Percentiles rank a stretch among this genome's conserved stretches.
phyloP scores from a whole-genome alignment of 202 grass and related monocot species.

The Dendrocalamus latiflorus region DNA sequence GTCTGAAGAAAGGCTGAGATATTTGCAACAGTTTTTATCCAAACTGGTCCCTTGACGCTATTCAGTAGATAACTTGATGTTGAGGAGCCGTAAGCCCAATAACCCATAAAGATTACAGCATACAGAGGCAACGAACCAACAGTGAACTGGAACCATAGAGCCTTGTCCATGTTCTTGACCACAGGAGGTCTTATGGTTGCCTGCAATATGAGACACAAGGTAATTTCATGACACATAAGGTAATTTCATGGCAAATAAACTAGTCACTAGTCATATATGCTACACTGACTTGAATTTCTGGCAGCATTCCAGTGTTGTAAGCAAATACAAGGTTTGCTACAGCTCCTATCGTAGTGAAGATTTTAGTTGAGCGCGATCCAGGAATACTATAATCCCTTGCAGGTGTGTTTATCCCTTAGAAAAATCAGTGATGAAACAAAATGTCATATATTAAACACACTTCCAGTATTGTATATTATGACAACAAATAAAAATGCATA shows the following conservation, averaged over 20 bases:
- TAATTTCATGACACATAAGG: no score
- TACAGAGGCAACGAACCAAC: constrained; percentile 69
- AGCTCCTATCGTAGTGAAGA: constrained; percentile 89
- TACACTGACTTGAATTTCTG: constrained; percentile 78
- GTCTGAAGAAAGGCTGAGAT: constrained; percentile 78
- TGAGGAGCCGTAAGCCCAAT: constrained; percentile 88
- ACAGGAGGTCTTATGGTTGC: constrained; percentile 85
- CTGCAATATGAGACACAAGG: constrained; percentile 34
- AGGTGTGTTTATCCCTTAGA: constrained; percentile 46
- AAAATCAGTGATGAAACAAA: constrained; percentile 10
- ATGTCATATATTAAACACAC: not conserved
- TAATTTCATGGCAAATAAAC: constrained; percentile 7
- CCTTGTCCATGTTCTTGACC: constrained; percentile 93
- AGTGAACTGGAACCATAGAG: constrained; percentile 89
- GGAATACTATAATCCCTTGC: constrained; percentile 79
- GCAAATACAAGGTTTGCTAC: constrained; percentile 84
- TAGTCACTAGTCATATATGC: not conserved
- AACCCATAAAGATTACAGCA: constrained; percentile 77
- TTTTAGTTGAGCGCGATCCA: constrained; percentile 37
- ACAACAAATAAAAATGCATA: constrained; percentile 14
- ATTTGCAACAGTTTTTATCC: constrained; percentile 71
- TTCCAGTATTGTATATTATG: not conserved
- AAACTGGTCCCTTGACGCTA: constrained; percentile 65
- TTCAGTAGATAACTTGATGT: constrained; percentile 80
- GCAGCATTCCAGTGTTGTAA: constrained; percentile 98